Percentiles rank a stretch among this genome's conserved stretches.
Evolutionary conservation across 495 filamentous ascomycete genomes (phyloP).

Genomic region (Chaetomidium leptoderma): DNA sequence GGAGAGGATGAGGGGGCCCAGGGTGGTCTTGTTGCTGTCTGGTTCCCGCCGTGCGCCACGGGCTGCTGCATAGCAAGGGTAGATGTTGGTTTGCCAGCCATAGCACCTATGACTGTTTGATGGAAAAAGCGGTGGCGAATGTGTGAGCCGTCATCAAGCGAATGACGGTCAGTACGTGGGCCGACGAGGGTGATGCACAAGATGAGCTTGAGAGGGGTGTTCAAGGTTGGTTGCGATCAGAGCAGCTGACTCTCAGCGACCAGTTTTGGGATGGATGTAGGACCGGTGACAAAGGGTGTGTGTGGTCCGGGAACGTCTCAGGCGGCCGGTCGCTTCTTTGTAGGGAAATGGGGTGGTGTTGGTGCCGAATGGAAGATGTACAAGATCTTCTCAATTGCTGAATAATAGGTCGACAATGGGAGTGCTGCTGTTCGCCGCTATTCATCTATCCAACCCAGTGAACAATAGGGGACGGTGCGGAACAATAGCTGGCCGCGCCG

Average conservation of each 20-base stretch:
- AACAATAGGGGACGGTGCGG: neutral
- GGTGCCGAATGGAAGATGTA: neutral
- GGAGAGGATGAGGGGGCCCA: slow-evolving; percentile 12
- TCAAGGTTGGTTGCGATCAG: neutral
- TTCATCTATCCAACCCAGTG: slow-evolving; percentile 13
- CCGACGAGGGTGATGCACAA: neutral
- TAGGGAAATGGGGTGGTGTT: neutral
- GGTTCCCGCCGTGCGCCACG: slow-evolving; percentile 11
- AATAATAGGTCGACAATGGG: slow-evolving; percentile 22
- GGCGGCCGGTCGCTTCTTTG: slow-evolving; percentile 1
- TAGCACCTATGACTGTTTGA: slow-evolving; percentile 22
- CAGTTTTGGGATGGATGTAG: neutral
- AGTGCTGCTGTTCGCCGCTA: slow-evolving; percentile 4
- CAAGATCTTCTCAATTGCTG: slow-evolving; percentile 13
- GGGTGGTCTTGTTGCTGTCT: slow-evolving; percentile 12
- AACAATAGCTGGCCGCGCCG: slow-evolving; percentile 10
- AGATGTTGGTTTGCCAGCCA: slow-evolving; percentile 23
- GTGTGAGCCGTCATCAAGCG: slow-evolving; percentile 15
- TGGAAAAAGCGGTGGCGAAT: slow-evolving; percentile 21
- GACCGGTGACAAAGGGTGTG: slow-evolving; percentile 2
- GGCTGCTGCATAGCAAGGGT: slow-evolving; percentile 16
- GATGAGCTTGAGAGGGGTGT: neutral
- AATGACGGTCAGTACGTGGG: neutral
- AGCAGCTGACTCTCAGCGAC: neutral
- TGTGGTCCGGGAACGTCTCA: slow-evolving; percentile 1